Evolutionary conservation across 2,329 filamentous ascomycete genomes (phyloP), one percentile per base, ranked within the genome.

Genomic region (Ascochyta koolunga): DNA sequence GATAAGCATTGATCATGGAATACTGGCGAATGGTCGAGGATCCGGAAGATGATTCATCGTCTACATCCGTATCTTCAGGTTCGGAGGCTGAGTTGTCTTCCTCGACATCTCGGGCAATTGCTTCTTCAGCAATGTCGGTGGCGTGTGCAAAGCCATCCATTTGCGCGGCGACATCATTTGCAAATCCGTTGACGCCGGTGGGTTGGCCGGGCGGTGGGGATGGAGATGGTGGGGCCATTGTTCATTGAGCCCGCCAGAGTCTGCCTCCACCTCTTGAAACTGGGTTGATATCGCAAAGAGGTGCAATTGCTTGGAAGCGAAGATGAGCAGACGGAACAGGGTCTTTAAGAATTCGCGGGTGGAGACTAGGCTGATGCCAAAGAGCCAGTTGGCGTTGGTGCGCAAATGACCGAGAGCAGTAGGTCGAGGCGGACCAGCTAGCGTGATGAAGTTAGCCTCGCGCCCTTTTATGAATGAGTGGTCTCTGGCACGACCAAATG

Each of bases 1-100:
- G 86, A 76, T 95, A 96, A 27, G 84, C 84, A 31, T 83, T 82
- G 16, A 81, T 79, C 77, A 89, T 80, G 15, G 84, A 72, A 52
- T 66, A 74, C 41, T 78, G 75, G 60, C 77, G 75, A 47, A 79
- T 64, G 9, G 78, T 77, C 81, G 81, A 69, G 5, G 64, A 68
- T 74, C 78, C 50, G 78, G 62, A 76, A 50, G 58, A 70, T 16
- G 62, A 77, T 33, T 84, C 83, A 46, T 85, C 80, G 29, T 86
- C 85, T 35, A 56, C 55, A 8, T 64, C 57, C 2, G 51, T 51
- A 10, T 61, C 55, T 16, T 83, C 81, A 54, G 84, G 87, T 4
- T 82, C 81, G 56, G 84, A 88, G 7, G 90, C 76, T 69, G 91
- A 61, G 5, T 60, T 36, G 47, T 73, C 72, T 11, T 75, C 72